Evolutionary conservation across 352 stramenopile species (phyloP).

Genomic region (Nothophytophthora sp.): DNA sequence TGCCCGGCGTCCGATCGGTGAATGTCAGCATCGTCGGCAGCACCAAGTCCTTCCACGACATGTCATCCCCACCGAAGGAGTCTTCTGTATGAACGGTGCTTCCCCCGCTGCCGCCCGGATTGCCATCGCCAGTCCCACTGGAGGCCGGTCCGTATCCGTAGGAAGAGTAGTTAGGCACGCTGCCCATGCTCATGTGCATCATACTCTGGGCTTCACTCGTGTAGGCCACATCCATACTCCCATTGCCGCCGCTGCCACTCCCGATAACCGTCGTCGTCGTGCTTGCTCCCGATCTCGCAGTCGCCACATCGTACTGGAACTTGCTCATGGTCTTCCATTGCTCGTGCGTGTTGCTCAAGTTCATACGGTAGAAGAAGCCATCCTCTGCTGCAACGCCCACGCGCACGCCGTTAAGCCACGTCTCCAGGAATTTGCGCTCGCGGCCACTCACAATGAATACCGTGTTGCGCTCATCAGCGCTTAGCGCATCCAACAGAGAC

Average conservation of each 20-base stretch:
- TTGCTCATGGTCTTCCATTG: conserved; percentile 87
- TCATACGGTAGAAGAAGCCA: conserved; percentile 83
- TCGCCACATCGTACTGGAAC: conserved; percentile 71
- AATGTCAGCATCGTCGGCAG: conserved; percentile 79
- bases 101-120: conserved; percentile 10
- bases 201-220: conserved; percentile 35
- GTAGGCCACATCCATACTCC: conserved; percentile 33
- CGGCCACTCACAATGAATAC: conserved; percentile 78
- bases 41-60: conserved; percentile 83
- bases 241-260: conserved; percentile 21
- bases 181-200: conserved; percentile 54
- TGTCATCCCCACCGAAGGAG: conserved; percentile 58
- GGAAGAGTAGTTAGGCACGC: conserved; percentile 37
- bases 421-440: conserved; percentile 90
- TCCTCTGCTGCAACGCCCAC: conserved; percentile 78
- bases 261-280: conserved; percentile 15
- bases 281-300: conserved; percentile 32
- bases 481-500: conserved; percentile 69
- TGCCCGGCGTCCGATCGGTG: conserved; percentile 73
- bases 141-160: conserved; percentile 20
- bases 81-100: conserved; percentile 39
- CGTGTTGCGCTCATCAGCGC: conserved; percentile 64
- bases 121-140: conserved; percentile 19
- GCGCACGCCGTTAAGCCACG: conserved; percentile 77
- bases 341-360: conserved; percentile 66